Conservation (phyloP, 768 basidiomycete species). For the Porphyrellus cyaneotinctus region DNA sequence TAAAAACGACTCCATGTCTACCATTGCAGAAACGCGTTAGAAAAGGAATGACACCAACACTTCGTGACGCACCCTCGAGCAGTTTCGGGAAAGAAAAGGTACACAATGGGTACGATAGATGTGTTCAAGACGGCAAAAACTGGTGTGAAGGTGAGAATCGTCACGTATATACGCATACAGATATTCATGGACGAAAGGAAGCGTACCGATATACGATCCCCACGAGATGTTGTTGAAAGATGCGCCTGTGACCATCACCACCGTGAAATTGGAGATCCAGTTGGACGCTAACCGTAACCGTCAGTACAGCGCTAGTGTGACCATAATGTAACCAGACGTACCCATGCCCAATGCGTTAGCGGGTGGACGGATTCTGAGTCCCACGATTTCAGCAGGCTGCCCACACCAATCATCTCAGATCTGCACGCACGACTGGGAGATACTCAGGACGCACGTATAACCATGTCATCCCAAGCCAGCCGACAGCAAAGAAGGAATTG, state of each 20-base stretch:
- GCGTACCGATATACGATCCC: slow-evolving; percentile 54
- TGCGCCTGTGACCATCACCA: slow-evolving; percentile 60
- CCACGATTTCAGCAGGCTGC: slow-evolving; percentile 64
- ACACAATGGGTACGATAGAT: slow-evolving; percentile 52
- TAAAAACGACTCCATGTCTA: slow-evolving; percentile 48
- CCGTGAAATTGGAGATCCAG: slow-evolving; percentile 56
- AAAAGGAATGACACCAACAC: background rate
- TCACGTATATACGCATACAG: background rate
- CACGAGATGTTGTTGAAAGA: slow-evolving; percentile 56
- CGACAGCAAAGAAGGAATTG: slow-evolving; percentile 67
- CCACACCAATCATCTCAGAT: background rate
- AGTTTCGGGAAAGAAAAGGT: slow-evolving; percentile 60
- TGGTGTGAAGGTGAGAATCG: slow-evolving; percentile 4
- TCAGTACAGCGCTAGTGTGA: background rate
- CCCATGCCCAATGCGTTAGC: slow-evolving; percentile 62
- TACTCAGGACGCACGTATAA: slow-evolving; percentile 45
- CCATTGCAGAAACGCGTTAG: background rate
- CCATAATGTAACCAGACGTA: background rate
- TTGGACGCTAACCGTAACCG: slow-evolving; percentile 29
- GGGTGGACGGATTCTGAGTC: slow-evolving; percentile 56
- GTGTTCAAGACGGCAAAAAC: slow-evolving; percentile 58
- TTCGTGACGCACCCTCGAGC: slow-evolving; percentile 42
- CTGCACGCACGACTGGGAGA: background rate
- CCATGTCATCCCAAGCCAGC: slow-evolving; percentile 73
- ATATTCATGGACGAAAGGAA: background rate